These are phyloP conservation scores for Coprinopsis sp. DNA, from an alignment of 768 basidiomycete genomes.

Conservation along the genomic window DNA sequence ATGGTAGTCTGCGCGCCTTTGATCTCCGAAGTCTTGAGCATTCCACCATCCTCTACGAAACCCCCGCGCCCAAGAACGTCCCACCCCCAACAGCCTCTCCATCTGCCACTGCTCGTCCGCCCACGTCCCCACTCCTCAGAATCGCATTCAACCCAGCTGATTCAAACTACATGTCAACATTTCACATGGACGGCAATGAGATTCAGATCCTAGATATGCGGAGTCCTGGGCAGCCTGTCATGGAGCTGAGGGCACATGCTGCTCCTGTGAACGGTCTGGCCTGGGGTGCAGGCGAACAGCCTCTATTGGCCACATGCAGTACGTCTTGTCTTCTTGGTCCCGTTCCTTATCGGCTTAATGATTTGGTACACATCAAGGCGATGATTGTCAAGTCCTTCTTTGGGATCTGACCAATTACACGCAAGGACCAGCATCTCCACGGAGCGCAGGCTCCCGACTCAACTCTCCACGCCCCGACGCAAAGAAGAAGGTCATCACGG, in stretches of 20 bases:
- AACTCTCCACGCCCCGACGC: constrained; percentile 80
- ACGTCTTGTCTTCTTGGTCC: constrained; percentile 20
- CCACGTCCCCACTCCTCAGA: constrained; percentile 76
- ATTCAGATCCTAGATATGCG: constrained; percentile 96
- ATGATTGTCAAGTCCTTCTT: constrained; percentile 89
- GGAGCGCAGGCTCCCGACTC: constrained; percentile 64
- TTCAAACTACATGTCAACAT: constrained; percentile 95
- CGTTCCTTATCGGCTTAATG: neutral
- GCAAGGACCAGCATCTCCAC: constrained; percentile 60
- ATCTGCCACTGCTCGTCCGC: constrained; percentile 59
- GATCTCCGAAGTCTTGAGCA: constrained; percentile 96
- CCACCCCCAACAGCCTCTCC: constrained; percentile 54
- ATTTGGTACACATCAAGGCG: constrained; percentile 45
- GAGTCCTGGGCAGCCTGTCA: constrained; percentile 90
- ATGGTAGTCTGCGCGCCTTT: constrained; percentile 93
- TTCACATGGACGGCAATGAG: constrained; percentile 88
- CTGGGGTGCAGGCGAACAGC: constrained; percentile 84
- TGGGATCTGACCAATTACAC: constrained; percentile 81
- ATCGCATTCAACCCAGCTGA: constrained; percentile 89
- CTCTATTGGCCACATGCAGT: constrained; percentile 87
- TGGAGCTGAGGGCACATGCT: constrained; percentile 83
- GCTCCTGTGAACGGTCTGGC: constrained; percentile 81
- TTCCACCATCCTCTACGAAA: constrained; percentile 97
- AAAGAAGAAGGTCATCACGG: constrained; percentile 67
- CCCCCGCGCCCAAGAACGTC: constrained; percentile 71